Conservation (phyloP, 495 filamentous ascomycete genomes). For the Trichoderma orchidacearum region DNA sequence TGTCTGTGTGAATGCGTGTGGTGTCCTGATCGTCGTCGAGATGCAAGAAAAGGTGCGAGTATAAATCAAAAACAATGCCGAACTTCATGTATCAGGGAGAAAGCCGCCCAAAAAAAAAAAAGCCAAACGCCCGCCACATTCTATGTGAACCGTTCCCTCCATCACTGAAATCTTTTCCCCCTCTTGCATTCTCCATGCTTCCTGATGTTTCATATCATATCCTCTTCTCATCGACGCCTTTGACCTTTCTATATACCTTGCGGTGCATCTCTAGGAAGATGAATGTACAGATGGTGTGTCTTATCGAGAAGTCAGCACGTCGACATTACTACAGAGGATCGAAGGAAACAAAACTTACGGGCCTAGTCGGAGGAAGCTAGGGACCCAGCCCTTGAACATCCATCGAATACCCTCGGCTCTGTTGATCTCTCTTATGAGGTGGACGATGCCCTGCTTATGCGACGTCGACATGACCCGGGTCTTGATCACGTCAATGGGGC, state of each 20-base stretch:
- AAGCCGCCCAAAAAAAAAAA: not conserved
- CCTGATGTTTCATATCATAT: not conserved
- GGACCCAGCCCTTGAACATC: slow-evolving; percentile 98
- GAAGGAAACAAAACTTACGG: slow-evolving; percentile 28
- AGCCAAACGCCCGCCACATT: not conserved
- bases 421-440: slow-evolving; percentile 53
- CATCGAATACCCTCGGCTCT: slow-evolving; percentile 68
- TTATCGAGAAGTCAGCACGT: slow-evolving; percentile 5
- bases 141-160: not conserved
- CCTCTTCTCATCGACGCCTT: slow-evolving; percentile 24
- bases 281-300: slow-evolving; percentile 89
- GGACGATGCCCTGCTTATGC: slow-evolving; percentile 41
- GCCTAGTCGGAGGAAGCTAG: slow-evolving; percentile 83
- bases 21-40: no score
- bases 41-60: no score
- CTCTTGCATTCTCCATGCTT: not conserved
- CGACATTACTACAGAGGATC: not conserved
- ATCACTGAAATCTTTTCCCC: not conserved
- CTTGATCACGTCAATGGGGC: slow-evolving; percentile 95
- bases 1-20: no score
- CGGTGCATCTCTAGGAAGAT: slow-evolving; percentile 89
- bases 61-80: no score
- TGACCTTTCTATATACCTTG: slow-evolving; percentile 44
- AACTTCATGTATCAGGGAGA: not conserved
- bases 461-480: slow-evolving; percentile 80